Evolutionary conservation across 768 basidiomycete genomes (phyloP).

Genomic region (Cubamyces sp.): DNA sequence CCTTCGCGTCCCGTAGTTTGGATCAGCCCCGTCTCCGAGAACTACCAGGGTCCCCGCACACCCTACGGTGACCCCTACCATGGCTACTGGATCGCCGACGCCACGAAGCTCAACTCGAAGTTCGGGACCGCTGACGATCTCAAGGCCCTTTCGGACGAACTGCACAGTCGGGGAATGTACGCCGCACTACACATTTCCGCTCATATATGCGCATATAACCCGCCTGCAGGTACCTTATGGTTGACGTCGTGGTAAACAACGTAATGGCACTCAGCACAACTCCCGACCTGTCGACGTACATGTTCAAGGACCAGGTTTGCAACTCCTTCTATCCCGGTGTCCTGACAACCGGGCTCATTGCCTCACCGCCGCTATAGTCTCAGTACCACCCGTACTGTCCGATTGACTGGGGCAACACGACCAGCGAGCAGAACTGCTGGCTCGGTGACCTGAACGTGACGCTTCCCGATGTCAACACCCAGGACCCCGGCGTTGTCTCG

Average conservation of each 20-base stretch:
- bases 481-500: constrained; percentile 61
- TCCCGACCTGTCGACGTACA: constrained; percentile 63
- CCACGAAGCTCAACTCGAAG: constrained; percentile 63
- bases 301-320: constrained; percentile 66
- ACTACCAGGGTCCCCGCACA: constrained; percentile 71
- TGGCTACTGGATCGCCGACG: constrained; percentile 82
- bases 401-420: constrained; percentile 69
- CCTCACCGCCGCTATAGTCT: constrained; percentile 39
- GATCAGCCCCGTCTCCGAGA: constrained; percentile 83
- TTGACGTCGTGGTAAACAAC: constrained; percentile 85
- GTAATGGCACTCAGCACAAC: constrained; percentile 71
- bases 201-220: constrained; percentile 2
- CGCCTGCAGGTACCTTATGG: constrained; percentile 69
- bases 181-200: constrained; percentile 25
- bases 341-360: background rate
- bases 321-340: constrained; percentile 15
- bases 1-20: constrained; percentile 53
- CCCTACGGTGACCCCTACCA: constrained; percentile 85
- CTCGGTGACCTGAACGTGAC: constrained; percentile 76
- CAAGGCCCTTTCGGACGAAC: constrained; percentile 61
- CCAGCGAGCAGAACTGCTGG: constrained; percentile 80
- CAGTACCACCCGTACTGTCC: constrained; percentile 82
- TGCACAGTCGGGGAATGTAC: constrained; percentile 76
- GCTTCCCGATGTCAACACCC: constrained; percentile 80
- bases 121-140: constrained; percentile 80